phyloP scores from a whole-genome alignment of 306 rosid genomes.

The Acacia acuminata region DNA sequence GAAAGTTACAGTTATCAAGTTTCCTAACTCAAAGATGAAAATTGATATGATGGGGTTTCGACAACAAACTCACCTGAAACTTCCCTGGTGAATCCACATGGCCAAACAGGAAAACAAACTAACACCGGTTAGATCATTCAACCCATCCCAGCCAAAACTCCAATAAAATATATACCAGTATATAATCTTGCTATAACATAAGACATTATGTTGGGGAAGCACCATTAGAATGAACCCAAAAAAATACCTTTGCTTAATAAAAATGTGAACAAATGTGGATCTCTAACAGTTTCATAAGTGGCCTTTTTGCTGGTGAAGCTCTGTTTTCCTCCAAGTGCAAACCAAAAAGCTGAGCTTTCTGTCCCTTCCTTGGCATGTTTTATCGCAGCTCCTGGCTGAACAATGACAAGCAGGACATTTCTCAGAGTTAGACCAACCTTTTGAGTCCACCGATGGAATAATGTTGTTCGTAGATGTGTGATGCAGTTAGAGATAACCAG shows the following conservation, averaged over 20 bases:
- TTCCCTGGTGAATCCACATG: conserved; percentile 70
- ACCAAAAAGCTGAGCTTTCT: conserved; percentile 98
- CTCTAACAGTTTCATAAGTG: conserved; percentile 67
- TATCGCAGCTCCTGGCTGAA: conserved; percentile 85
- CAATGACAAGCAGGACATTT: conserved; percentile 31
- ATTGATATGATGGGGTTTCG: conserved; percentile 27
- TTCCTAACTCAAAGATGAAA: conserved; percentile 29
- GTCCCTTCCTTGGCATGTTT: conserved; percentile 98
- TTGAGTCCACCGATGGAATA: not conserved
- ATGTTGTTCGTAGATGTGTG: not conserved
- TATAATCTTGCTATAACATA: conserved; percentile 14
- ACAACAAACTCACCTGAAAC: conserved; percentile 79
- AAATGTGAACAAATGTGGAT: conserved; percentile 87
- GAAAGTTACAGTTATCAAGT: conserved; percentile 23
- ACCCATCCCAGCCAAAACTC: conserved; percentile 2
- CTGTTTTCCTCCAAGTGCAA: conserved; percentile 94
- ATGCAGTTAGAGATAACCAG: conserved; percentile 13
- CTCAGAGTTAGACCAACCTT: not conserved
- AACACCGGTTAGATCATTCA: conserved; percentile 48
- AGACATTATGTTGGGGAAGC: not conserved
- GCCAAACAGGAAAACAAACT: conserved; percentile 36
- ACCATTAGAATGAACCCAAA: conserved; percentile 3
- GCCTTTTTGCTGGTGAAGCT: conserved; percentile 69
- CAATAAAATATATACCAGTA: conserved; percentile 6
- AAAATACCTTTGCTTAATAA: conserved; percentile 74